A percentile compares a stretch with the other conserved stretches of the same genome.
phyloP scores from a whole-genome alignment of 106 monocot genomes.

The Phalaenopsis aphrodite region DNA sequence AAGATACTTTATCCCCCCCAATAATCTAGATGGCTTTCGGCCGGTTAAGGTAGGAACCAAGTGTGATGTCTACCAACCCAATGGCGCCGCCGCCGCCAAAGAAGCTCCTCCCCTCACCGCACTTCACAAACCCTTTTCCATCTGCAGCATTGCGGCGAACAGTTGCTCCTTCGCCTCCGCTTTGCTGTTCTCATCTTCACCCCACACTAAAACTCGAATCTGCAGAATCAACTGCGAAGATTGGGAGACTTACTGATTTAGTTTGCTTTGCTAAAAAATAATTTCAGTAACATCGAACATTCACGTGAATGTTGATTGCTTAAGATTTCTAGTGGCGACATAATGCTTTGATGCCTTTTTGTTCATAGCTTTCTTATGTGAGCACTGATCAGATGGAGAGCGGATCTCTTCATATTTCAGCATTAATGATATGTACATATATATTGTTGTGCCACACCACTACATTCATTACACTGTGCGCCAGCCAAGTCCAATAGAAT shows the following conservation, averaged over 20 bases:
- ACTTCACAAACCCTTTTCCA: slow-evolving; percentile 36
- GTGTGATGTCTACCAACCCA: slow-evolving; percentile 34
- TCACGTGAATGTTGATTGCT: too few relatives aligned
- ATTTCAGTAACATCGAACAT: too few relatives aligned
- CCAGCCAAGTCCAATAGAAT: too few relatives aligned
- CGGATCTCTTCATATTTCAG: too few relatives aligned
- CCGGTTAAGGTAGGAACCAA: slow-evolving; percentile 29
- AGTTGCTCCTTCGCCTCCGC: slow-evolving; percentile 1
- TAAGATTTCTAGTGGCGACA: too few relatives aligned
- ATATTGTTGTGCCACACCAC: too few relatives aligned
- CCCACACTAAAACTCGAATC: not conserved
- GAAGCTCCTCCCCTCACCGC: slow-evolving; percentile 33
- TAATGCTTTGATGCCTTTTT: too few relatives aligned
- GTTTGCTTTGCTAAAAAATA: too few relatives aligned
- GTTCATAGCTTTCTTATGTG: too few relatives aligned
- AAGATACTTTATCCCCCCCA: slow-evolving; percentile 10
- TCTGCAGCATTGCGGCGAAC: slow-evolving; percentile 8
- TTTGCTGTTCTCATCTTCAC: slow-evolving; percentile 14
- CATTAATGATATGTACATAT: too few relatives aligned
- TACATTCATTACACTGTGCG: too few relatives aligned
- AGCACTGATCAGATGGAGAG: too few relatives aligned
- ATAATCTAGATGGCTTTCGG: slow-evolving; percentile 17
- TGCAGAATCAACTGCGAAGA: not conserved
- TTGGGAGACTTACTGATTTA: not conserved
- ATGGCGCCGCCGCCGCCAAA: slow-evolving; percentile 39